Conservation (phyloP, 1,284 basidiomycete species). For the Cutaneotrichosporon arboriforme region DNA sequence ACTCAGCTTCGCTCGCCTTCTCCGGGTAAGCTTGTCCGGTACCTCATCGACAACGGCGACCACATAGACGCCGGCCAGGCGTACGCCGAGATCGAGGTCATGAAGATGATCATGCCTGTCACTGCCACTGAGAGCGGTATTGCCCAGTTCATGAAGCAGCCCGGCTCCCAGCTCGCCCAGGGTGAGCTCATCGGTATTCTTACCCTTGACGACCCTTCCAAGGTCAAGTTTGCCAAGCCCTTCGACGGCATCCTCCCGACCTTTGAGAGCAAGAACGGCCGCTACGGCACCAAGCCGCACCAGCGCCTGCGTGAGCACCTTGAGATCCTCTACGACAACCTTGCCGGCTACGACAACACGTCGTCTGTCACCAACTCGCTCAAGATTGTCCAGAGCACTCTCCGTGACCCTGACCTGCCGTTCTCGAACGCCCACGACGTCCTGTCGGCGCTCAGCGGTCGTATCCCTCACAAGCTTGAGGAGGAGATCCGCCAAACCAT, state of each 20-base stretch:
- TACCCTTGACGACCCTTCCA: constrained; percentile 90
- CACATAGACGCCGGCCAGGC: constrained; percentile 93
- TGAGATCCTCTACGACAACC: constrained; percentile 79
- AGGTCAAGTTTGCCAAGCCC: constrained; percentile 96
- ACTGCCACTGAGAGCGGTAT: constrained; percentile 93
- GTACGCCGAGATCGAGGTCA: constrained; percentile 99
- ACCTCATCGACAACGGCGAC: constrained; percentile 93
- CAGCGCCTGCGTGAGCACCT: constrained; percentile 76
- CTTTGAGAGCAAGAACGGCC: constrained; percentile 77
- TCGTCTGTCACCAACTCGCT: constrained; percentile 41
- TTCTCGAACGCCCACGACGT: constrained; percentile 81
- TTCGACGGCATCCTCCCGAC: constrained; percentile 88
- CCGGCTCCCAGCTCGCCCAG: constrained; percentile 92
- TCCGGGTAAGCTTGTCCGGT: constrained; percentile 93
- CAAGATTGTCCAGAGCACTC: constrained; percentile 39
- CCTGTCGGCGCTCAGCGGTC: constrained; percentile 83
- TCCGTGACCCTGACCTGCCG: constrained; percentile 75
- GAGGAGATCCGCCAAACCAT: constrained; percentile 75
- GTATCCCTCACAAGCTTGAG: constrained; percentile 88
- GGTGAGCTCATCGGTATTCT: constrained; percentile 98
- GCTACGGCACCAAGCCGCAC: constrained; percentile 80
- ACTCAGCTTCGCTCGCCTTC: constrained; percentile 94
- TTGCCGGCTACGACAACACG: constrained; percentile 92
- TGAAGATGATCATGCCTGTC: constrained; percentile 99
- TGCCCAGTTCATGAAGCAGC: constrained; percentile 96